These are phyloP conservation scores for Sporothrix curviconia DNA, from an alignment of 2,329 filamentous ascomycete species.

Conservation along the genomic window DNA sequence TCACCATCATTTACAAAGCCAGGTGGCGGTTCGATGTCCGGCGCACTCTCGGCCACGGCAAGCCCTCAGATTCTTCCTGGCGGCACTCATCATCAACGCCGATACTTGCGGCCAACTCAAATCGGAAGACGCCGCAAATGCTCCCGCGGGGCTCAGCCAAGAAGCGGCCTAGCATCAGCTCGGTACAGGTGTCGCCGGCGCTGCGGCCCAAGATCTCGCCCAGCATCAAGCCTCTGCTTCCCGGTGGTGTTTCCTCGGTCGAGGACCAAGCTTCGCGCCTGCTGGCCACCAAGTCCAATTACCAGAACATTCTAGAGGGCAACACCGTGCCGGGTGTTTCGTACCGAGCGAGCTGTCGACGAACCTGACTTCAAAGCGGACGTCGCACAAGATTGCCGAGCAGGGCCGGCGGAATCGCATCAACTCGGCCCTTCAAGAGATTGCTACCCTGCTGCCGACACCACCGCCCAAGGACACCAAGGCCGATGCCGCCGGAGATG, in stretches of 20 bases:
- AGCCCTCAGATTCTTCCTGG: slow-evolving; percentile 59
- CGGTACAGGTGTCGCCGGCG: slow-evolving; percentile 77
- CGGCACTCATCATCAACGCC: slow-evolving; percentile 29
- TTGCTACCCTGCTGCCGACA: slow-evolving; percentile 73
- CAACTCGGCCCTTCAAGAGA: slow-evolving; percentile 86
- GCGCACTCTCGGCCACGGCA: slow-evolving; percentile 49
- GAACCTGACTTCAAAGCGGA: slow-evolving; percentile 91
- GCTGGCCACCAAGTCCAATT: slow-evolving; percentile 91
- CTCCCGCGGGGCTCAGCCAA: slow-evolving; percentile 50
- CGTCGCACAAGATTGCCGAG: slow-evolving; percentile 95
- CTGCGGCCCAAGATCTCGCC: slow-evolving; percentile 85
- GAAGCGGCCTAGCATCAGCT: slow-evolving; percentile 65
- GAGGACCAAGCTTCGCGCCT: slow-evolving; percentile 64
- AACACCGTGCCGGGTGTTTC: slow-evolving; percentile 83
- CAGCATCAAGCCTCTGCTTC: slow-evolving; percentile 84
- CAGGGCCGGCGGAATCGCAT: slow-evolving; percentile 93
- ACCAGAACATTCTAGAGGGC: slow-evolving; percentile 93
- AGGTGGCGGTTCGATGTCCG: slow-evolving; percentile 16
- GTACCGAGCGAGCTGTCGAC: slow-evolving; percentile 85
- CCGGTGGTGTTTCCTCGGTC: slow-evolving; percentile 44
- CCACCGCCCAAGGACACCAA: slow-evolving; percentile 26
- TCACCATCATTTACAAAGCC: slow-evolving; percentile 40
- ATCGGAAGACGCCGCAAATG: slow-evolving; percentile 48
- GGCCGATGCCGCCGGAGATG: slow-evolving; percentile 27
- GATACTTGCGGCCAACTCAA: slow-evolving; percentile 20